These are phyloP conservation scores for Alternaria solani DNA, from an alignment of 2,329 filamentous ascomycete genomes.

Conservation along the genomic window DNA sequence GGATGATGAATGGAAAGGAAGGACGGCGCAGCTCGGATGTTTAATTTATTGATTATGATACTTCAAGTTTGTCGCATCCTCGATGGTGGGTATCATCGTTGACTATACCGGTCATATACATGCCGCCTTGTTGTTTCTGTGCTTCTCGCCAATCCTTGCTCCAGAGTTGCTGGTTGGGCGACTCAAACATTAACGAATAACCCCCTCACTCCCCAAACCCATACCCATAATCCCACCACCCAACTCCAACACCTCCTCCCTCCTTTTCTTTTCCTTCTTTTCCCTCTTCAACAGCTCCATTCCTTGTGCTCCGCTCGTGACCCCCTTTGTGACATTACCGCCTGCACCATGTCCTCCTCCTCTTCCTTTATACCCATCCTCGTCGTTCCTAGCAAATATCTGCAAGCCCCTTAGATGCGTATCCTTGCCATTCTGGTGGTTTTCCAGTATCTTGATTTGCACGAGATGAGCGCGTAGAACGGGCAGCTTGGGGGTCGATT, in stretches of 20 bases:
- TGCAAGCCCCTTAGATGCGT: conserved; percentile 96
- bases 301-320: conserved; percentile 9
- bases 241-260: conserved; percentile 24
- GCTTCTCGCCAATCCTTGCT: not conserved
- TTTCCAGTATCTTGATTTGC: conserved; percentile 90
- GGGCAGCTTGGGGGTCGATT: conserved; percentile 68
- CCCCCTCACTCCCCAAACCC: conserved; percentile 12
- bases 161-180: not conserved
- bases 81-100: not conserved
- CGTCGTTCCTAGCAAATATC: conserved; percentile 69
- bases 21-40: not conserved
- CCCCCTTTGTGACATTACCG: conserved; percentile 13
- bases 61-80: not conserved
- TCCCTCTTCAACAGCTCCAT: conserved; percentile 9
- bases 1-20: not conserved
- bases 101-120: not conserved
- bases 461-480: conserved; percentile 88
- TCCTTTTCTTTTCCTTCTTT: conserved; percentile 18
- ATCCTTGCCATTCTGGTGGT: conserved; percentile 99
- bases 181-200: conserved; percentile 22
- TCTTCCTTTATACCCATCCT: conserved; percentile 14
- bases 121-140: not conserved
- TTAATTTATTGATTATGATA: not conserved
- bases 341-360: conserved; percentile 18
- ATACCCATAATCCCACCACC: conserved; percentile 11